A percentile compares a stretch with the other conserved stretches of the same genome.
Evolutionary conservation across 225 moss, liverwort and hornwort species (phyloP).

Genomic region (Anthoceros angustus): DNA sequence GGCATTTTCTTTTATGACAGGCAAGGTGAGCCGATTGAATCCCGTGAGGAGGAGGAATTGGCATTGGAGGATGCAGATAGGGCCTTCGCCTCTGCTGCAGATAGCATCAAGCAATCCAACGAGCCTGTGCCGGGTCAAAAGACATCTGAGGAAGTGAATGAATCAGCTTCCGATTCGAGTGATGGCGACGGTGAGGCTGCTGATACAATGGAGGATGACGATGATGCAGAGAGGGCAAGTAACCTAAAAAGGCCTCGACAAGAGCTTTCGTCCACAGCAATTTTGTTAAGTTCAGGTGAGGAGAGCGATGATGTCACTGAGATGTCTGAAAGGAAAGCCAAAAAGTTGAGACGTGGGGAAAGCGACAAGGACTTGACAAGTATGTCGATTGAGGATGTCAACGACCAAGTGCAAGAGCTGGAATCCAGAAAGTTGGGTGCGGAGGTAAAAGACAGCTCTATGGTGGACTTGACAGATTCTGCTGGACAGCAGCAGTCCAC

Average conservation of each 20-base stretch:
- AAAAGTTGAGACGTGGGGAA: not conserved
- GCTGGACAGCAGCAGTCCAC: no score
- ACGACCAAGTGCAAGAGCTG: no score
- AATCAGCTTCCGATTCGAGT: not conserved
- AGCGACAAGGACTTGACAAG: not conserved
- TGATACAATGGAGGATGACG: not conserved
- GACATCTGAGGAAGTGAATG: not conserved
- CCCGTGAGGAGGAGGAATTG: slow-evolving; percentile 5
- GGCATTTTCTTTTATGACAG: slow-evolving; percentile 26
- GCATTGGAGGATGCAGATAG: slow-evolving; percentile 11
- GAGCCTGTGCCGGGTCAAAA: not conserved
- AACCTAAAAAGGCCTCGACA: not conserved
- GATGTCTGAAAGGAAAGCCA: not conserved
- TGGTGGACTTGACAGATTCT: no score
- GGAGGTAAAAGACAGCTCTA: no score
- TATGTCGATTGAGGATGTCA: no score
- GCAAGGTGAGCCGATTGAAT: slow-evolving; percentile 11
- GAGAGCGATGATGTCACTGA: not conserved
- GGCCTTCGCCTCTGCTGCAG: slow-evolving; percentile 20
- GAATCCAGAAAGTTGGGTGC: no score
- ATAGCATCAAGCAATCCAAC: slow-evolving; percentile 8
- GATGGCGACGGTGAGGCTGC: not conserved
- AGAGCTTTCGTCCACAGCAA: not conserved
- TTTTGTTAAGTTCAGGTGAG: not conserved
- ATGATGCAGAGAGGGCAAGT: not conserved